Evolutionary conservation across 2,329 filamentous ascomycete species (phyloP).

Genomic region (Aureobasidium sp.): DNA sequence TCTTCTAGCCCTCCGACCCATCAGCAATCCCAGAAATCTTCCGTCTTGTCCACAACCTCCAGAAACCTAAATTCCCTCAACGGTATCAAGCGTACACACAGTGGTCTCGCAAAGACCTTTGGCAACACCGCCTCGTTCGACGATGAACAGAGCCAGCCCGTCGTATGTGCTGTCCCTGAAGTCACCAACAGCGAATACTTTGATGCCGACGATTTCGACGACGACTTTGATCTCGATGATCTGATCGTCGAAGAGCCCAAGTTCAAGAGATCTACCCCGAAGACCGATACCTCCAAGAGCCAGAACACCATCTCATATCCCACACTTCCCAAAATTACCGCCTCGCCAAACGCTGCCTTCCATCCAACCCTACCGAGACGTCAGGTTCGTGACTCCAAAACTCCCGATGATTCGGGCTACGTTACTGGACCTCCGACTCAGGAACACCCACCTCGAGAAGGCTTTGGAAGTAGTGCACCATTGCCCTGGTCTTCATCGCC

Average conservation of each 20-base stretch:
- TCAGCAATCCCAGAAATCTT: constrained; percentile 29
- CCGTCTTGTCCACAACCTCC: constrained; percentile 26
- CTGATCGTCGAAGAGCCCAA: constrained; percentile 47
- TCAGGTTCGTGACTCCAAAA: constrained; percentile 12
- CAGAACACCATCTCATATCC: constrained; percentile 31
- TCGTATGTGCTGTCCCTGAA: constrained; percentile 18
- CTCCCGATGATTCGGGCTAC: constrained; percentile 18
- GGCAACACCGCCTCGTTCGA: constrained; percentile 27
- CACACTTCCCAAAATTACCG: constrained; percentile 26
- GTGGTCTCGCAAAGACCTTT: constrained; percentile 37
- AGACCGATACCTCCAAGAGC: background rate
- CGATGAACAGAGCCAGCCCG: constrained; percentile 28
- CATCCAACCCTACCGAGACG: constrained; percentile 23
- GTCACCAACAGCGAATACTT: constrained; percentile 46
- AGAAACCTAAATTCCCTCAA: constrained; percentile 17
- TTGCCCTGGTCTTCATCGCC: constrained; percentile 59
- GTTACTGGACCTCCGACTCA: constrained; percentile 11
- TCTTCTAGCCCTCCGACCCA: constrained; percentile 47
- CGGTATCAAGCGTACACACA: constrained; percentile 38
- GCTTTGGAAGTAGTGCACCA: constrained; percentile 44
- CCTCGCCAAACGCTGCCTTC: constrained; percentile 15
- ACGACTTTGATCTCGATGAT: constrained; percentile 64
- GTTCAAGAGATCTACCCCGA: constrained; percentile 8
- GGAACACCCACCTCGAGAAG: constrained; percentile 5
- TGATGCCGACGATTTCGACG: constrained; percentile 76